Evolutionary conservation across 2,329 filamentous ascomycete genomes (phyloP), one percentile per base, ranked within the genome.

Genomic region (Ophiocordyceps camponoti-leonardi): DNA sequence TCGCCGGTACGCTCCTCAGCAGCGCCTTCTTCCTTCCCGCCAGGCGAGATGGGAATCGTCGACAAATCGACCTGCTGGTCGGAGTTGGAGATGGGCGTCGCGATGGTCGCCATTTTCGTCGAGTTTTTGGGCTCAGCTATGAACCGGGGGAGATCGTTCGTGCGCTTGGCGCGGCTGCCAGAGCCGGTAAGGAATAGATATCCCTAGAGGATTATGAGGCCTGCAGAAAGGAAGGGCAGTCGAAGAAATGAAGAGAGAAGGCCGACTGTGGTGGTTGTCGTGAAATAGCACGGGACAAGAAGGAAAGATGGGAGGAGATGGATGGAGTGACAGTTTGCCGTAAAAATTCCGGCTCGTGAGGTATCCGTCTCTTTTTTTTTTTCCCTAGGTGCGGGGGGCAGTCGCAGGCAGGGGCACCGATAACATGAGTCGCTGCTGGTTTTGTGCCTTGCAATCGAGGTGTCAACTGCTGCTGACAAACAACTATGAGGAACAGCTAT

Each of bases 41-140:
- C 72, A 45, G 77, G 77, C 44, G 76, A 79, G 61, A 82, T 74
- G 54, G 78, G 78, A 48, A 82, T 81, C 44, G 77, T 81, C 48
- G 75, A 78, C 49, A 81, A 68, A 53, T 82, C 78, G 61, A 81
- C 78, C 61, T 78, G 77, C 56, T 75, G 57, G 54, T 67, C 64
- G 59, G 67, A 58, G 47, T 59, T 61, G 47, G 58, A 49, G 42
- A 56, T 50, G 43, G 63, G 60, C 41, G 58, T 54, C 41, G 58
- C 56, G 44, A 53, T 47, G 43, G 60, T 53, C 49, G 64, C 61
- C 64, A 67, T 67, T 48, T 48, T 60, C 54, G 41, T 20, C 31
- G 47, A 6, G 39, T 20, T 14, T 41, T 18, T 11, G n/a, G 4
- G 14, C 19, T 19, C 19, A 20, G 16, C 19, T 23, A n/a, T n/a